Evolutionary conservation across 2,329 filamentous ascomycete genomes (phyloP).

Genomic region (Fusarium drepaniforme): DNA sequence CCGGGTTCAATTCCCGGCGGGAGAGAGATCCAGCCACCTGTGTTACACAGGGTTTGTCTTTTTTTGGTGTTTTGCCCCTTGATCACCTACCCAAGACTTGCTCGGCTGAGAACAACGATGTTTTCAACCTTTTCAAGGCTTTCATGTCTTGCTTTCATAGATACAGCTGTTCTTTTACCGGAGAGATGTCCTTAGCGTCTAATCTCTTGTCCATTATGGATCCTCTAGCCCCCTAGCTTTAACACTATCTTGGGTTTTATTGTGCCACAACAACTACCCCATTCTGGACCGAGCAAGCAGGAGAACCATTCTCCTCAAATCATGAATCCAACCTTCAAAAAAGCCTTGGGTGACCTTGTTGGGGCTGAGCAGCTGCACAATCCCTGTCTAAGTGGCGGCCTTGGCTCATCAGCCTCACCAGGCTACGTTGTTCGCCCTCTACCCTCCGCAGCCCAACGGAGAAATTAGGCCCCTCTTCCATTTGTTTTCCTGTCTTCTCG

Average conservation of each 20-base stretch:
- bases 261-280: neutral
- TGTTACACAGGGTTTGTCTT: neutral
- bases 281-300: rapidly evolving
- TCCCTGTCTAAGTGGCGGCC: neutral
- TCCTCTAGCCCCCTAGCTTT: neutral
- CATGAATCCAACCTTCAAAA: neutral
- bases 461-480: neutral
- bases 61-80: neutral
- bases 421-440: neutral
- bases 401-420: neutral
- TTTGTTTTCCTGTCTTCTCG: neutral
- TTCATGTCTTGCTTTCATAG: neutral
- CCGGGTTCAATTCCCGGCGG: neutral
- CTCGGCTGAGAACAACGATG: neutral
- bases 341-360: neutral
- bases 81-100: neutral
- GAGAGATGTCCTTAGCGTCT: neutral
- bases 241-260: neutral
- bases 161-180: neutral
- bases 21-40: neutral
- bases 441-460: neutral
- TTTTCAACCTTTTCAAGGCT: neutral
- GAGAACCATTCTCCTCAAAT: neutral
- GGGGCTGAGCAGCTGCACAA: neutral
- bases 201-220: neutral